phyloP scores from a whole-genome alignment of 352 stramenopile species.

The Thraustochytrium striatum region DNA sequence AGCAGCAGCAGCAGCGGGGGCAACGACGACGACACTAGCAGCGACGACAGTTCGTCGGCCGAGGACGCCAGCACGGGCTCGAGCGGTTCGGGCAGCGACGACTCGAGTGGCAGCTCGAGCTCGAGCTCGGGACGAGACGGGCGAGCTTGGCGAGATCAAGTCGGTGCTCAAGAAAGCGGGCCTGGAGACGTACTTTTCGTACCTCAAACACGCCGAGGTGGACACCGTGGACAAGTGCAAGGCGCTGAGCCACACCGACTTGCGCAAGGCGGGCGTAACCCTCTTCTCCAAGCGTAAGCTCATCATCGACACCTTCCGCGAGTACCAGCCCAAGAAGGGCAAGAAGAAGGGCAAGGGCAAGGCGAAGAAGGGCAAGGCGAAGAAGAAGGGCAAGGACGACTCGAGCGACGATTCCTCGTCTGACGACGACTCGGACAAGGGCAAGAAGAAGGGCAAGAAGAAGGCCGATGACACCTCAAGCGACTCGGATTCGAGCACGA shows the following conservation, averaged over 20 bases:
- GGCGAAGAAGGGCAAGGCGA: neutral
- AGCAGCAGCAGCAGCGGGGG: neutral
- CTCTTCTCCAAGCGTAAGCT: neutral
- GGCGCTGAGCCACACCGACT: neutral
- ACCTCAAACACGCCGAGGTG: neutral
- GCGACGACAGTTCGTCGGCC: neutral
- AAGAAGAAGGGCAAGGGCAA: neutral
- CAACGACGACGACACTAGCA: neutral
- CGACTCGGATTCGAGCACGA: too few species aligned
- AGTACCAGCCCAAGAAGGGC: neutral
- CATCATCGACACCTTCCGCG: conserved; percentile 24
- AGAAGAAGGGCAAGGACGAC: neutral
- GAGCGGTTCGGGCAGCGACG: neutral
- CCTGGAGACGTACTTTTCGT: neutral
- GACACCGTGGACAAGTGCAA: neutral
- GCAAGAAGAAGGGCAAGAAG: neutral
- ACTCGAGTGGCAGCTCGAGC: neutral
- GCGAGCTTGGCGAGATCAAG: too few species aligned
- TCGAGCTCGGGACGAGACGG: neutral
- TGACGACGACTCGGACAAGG: too few species aligned
- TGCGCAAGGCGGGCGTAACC: neutral
- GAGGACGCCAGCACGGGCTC: neutral
- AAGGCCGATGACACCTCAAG: neutral
- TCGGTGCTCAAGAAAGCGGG: neutral
- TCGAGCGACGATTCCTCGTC: neutral